phyloP scores from a whole-genome alignment of 352 stramenopile genomes.

The Globisporangium okanoganense region DNA sequence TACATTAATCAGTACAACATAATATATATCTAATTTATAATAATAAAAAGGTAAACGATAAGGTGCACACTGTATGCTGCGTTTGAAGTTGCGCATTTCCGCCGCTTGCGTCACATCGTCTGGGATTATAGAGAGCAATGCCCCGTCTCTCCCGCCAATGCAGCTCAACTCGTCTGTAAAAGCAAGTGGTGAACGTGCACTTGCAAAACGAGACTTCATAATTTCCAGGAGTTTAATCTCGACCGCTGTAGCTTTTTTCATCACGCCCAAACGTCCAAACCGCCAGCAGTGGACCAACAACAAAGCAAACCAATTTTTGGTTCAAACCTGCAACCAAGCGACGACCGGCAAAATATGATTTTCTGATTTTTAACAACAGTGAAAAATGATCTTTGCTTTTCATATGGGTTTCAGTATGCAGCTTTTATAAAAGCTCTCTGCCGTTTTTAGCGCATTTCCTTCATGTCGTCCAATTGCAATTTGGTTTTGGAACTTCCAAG shows the following conservation, averaged over 20 bases:
- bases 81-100: conserved; percentile 5
- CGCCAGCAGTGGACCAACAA: too few relatives aligned
- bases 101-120: neutral
- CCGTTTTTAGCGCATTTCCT: neutral
- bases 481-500: neutral
- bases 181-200: neutral
- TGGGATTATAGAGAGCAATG: neutral
- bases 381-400: neutral
- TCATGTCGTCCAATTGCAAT: neutral
- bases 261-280: too few relatives aligned
- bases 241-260: too few relatives aligned
- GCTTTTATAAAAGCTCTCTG: neutral
- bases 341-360: neutral
- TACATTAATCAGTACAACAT: too few relatives aligned
- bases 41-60: too few relatives aligned
- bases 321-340: neutral
- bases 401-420: neutral
- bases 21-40: too few relatives aligned
- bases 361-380: neutral
- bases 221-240: too few relatives aligned
- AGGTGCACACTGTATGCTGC: neutral
- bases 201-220: too few relatives aligned
- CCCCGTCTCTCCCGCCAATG: neutral
- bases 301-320: too few relatives aligned
- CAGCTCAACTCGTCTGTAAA: neutral